Base-by-base conservation (phyloP, 257 asterid genomes). In the Apocynum venetum region DNA sequence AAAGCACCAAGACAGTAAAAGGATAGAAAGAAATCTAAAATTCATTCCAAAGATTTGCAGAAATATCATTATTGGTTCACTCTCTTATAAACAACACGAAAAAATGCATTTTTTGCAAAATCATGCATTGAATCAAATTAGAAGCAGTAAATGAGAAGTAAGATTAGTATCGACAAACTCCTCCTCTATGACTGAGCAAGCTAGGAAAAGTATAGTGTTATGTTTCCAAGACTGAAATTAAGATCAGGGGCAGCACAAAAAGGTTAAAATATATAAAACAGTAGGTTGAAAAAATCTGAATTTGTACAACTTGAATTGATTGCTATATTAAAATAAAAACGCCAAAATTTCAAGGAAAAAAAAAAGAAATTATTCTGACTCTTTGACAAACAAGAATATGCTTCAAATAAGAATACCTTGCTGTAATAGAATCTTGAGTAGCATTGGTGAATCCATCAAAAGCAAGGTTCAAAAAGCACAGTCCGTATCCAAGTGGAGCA, bases 401-500 rank as follows among this genome's bases (percentile, higher is more conserved):
- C 13, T 57, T 55, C 13, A 35, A 19, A 17, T n/a, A 44, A 65
- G 57, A 48, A 41, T 80, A 91, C 99, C 99, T 93, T 77, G 89
- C 86, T 8, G 92, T 85, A 80, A 96, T 91, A 4, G 97, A 90
- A 88, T 96, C 99, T 86, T 96, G 99, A 81, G 98, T 93, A n/a
- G 99, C 97, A 79, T 96, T 96, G 82, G 99, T 96, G 90, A 96
- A 96, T 76, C 99, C 99, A 82, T 96, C 99, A 76, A 93, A 96
- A 74, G 98, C 94, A 49, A 96, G 98, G 87, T 96, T 96, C 84
- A 96, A 82, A 73, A 89, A 90, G 80, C 99, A 96, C 43, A 96
- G 91, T 6, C 95, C 91, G 57, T 96, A 96, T 59, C 99, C 99
- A 49, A 96, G 97, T 71, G 94, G 97, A 78, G 98, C 94, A 80